These are phyloP conservation scores for Lactarius evosmus DNA, from an alignment of 768 basidiomycete species.

Conservation along the genomic window DNA sequence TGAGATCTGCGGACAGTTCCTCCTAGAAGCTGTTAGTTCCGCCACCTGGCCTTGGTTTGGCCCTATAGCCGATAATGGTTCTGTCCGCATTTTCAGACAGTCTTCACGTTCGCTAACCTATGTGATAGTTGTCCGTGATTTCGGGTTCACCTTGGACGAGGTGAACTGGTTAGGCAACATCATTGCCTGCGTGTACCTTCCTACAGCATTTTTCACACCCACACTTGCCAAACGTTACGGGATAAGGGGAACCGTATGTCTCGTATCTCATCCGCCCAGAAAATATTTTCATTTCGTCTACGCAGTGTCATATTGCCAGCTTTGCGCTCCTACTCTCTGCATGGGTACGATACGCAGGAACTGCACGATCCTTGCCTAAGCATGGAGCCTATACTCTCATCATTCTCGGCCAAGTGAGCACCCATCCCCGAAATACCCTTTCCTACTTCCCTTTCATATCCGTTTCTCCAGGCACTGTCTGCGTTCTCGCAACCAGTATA, in stretches of 20 bases:
- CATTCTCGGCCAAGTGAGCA: slow-evolving; percentile 62
- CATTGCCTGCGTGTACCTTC: slow-evolving; percentile 58
- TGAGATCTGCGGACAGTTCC: slow-evolving; percentile 40
- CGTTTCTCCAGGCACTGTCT: slow-evolving; percentile 48
- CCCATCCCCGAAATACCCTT: background rate
- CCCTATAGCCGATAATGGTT: slow-evolving; percentile 70
- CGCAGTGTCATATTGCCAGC: slow-evolving; percentile 62
- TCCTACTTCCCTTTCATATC: background rate
- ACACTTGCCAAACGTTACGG: slow-evolving; percentile 56
- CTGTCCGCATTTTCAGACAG: slow-evolving; percentile 17
- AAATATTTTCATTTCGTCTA: background rate
- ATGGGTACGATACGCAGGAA: slow-evolving; percentile 79
- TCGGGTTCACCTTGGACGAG: slow-evolving; percentile 63
- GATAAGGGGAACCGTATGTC: slow-evolving; percentile 59
- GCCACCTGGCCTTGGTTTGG: slow-evolving; percentile 78
- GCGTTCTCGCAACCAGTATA: slow-evolving; percentile 68
- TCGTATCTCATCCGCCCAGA: background rate
- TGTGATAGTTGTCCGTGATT: slow-evolving; percentile 53
- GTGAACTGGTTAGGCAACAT: slow-evolving; percentile 83
- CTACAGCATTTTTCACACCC: slow-evolving; percentile 58
- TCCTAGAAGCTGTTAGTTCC: slow-evolving; percentile 62
- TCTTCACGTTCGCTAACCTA: background rate
- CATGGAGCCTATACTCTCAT: slow-evolving; percentile 60
- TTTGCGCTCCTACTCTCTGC: slow-evolving; percentile 54
- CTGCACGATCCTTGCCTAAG: slow-evolving; percentile 49